Conservation (phyloP, 257 asterid species). For the Nicotiana obtusifolia region DNA sequence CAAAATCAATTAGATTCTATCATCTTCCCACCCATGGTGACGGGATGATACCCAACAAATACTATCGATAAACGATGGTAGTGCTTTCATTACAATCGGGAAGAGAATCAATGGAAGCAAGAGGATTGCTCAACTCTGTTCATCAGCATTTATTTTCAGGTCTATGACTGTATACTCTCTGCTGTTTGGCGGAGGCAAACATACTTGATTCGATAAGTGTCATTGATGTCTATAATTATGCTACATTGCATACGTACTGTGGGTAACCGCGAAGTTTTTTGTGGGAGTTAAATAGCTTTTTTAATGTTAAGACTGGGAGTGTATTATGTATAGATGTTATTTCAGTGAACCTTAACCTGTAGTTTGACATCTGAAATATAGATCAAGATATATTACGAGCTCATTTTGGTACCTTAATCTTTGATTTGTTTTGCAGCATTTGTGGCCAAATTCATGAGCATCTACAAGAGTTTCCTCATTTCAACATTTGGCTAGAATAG, state of each 20-base stretch:
- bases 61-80: background rate
- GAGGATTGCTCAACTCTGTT: background rate
- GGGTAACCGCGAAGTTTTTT: background rate
- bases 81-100: background rate
- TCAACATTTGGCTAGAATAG: slow-evolving; percentile 72
- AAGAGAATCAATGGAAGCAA: background rate
- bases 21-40: background rate
- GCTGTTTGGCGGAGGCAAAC: background rate
- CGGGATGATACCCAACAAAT: background rate
- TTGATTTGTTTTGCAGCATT: slow-evolving; percentile 61
- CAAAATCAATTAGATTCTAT: background rate
- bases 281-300: background rate
- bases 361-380: background rate
- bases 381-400: background rate
- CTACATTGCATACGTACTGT: background rate
- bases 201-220: background rate
- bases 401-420: slow-evolving; percentile 3
- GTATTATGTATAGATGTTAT: background rate
- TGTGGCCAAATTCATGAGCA: slow-evolving; percentile 98
- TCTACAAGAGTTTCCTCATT: slow-evolving; percentile 85
- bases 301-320: background rate
- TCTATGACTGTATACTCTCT: background rate
- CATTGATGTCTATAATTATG: background rate
- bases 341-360: background rate
- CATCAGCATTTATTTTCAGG: background rate